Percentiles rank a stretch among this genome's conserved stretches.
Evolutionary conservation across 177 flowering plant genomes (phyloP).

Genomic region (Vitis hybrid): DNA sequence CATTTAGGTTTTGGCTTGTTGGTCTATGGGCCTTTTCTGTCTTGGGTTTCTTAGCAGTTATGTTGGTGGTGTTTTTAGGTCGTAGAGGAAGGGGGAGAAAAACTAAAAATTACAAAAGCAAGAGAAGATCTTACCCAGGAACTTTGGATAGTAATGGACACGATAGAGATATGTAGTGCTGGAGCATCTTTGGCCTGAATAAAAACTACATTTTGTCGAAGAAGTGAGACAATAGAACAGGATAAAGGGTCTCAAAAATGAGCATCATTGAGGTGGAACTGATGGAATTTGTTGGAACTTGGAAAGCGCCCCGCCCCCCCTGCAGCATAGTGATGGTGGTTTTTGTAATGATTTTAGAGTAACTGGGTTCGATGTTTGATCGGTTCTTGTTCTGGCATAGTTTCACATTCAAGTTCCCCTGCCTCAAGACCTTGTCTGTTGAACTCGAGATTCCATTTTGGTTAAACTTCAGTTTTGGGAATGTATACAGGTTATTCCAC

Average conservation of each 20-base stretch:
- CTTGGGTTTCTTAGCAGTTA: constrained; percentile 58
- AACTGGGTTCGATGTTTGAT: not conserved
- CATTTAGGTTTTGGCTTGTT: constrained; percentile 67
- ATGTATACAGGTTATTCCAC: constrained; percentile 5
- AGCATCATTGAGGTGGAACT: not conserved
- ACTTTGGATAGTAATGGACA: constrained; percentile 34
- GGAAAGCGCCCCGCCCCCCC: not conserved
- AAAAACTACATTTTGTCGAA: not conserved
- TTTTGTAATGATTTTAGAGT: not conserved
- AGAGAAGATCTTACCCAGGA: constrained; percentile 53
- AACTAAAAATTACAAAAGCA: constrained; percentile 47
- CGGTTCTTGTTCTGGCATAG: not conserved
- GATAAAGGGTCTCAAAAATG: not conserved
- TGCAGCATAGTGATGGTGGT: not conserved
- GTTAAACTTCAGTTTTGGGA: not conserved
- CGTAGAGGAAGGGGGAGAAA: constrained; percentile 46
- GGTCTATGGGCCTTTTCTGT: constrained; percentile 65
- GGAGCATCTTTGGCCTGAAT: constrained; percentile 22
- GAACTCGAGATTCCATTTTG: not conserved
- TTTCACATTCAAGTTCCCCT: not conserved
- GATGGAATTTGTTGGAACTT: not conserved
- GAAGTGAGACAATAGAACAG: not conserved
- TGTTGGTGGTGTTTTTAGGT: constrained; percentile 39
- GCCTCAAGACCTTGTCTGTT: not conserved
- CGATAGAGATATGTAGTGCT: constrained; percentile 25